Base-by-base conservation (phyloP, 2,329 filamentous ascomycete genomes). In the Aspergillus tamarii region DNA sequence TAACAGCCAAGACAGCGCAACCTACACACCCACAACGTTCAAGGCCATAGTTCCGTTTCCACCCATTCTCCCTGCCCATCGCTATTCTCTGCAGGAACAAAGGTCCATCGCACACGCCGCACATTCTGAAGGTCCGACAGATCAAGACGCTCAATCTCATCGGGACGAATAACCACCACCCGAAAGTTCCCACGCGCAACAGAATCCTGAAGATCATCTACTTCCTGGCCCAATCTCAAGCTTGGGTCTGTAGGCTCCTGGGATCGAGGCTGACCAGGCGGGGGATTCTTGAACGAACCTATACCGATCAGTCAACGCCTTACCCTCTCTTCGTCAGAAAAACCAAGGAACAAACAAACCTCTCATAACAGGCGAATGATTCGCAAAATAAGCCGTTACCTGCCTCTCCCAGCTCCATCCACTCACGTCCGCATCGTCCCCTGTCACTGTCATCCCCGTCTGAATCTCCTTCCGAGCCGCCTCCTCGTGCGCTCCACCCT, bases 321-420 rank as follows among this genome's bases (percentile, higher is more conserved):
- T 12, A 16, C 19, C 23, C 3, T 66, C 43, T 30, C 4, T 52
- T 46, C 53, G 4, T 34, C 19, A 32, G 30, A 48, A 4, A 45
- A 52, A 28, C 28, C 23, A 26, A 41, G 60, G 32, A 11, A 57
- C 60, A 62, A 54, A 76, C 77, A 57, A 75, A 87, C 87, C 87
- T 81, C 94, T 85, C 88, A 97, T 93, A 1, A 83, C 81, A 8
- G 94, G 94, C 69, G 87, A 90, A 70, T 95, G 80, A 77, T 97
- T 97, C 23, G 93, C 94, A 85, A 97, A 98, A 76, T 95, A 92
- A 56, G 87, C 91, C 57, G 91, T 93, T 43, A 97, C 78, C 79
- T 97, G 93, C 66, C 83, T 89, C 54, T 81, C 81, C 90, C 93
- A 97, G 69, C 86, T 90, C 92, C 93, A 97, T 1, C 82, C 78